Conservation (phyloP, 495 filamentous ascomycete genomes). For the Penicillium ochrochloron region DNA sequence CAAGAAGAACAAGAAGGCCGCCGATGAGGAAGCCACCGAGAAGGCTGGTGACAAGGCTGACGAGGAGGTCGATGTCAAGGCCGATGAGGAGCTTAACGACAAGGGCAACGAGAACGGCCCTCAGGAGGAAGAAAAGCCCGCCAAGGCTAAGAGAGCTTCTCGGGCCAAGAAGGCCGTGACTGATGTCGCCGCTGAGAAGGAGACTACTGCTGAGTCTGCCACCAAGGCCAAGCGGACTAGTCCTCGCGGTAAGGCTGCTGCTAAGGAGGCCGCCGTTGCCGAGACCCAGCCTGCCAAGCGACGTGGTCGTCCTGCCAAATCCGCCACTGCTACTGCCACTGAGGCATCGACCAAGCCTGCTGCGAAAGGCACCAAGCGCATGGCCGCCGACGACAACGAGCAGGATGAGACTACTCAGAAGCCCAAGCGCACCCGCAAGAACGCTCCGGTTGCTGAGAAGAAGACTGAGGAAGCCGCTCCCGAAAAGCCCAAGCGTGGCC, state of each 20-base stretch:
- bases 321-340: slow-evolving; percentile 18
- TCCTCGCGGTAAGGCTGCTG: slow-evolving; percentile 12
- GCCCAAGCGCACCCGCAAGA: slow-evolving; percentile 32
- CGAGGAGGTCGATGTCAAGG: neutral
- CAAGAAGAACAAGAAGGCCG: slow-evolving; percentile 11
- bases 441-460: slow-evolving; percentile 6
- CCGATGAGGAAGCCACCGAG: neutral
- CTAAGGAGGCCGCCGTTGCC: slow-evolving; percentile 2
- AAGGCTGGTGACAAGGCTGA: neutral
- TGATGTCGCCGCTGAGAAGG: slow-evolving; percentile 30
- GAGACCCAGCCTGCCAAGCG: slow-evolving; percentile 10
- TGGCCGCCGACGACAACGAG: slow-evolving; percentile 37
- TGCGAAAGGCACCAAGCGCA: slow-evolving; percentile 26
- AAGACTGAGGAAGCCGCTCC: slow-evolving; percentile 3
- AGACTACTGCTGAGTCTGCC: slow-evolving; percentile 17
- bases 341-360: slow-evolving; percentile 27
- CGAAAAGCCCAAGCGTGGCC: slow-evolving; percentile 19
- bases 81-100: neutral
- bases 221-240: slow-evolving; percentile 30
- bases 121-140: slow-evolving; percentile 1
- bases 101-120: neutral
- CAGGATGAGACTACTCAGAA: slow-evolving; percentile 37
- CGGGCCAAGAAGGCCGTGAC: neutral
- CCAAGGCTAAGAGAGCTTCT: slow-evolving; percentile 9
- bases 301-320: slow-evolving; percentile 44